phyloP scores from a whole-genome alignment of 768 basidiomycete species.

The Cyathus striatus region DNA sequence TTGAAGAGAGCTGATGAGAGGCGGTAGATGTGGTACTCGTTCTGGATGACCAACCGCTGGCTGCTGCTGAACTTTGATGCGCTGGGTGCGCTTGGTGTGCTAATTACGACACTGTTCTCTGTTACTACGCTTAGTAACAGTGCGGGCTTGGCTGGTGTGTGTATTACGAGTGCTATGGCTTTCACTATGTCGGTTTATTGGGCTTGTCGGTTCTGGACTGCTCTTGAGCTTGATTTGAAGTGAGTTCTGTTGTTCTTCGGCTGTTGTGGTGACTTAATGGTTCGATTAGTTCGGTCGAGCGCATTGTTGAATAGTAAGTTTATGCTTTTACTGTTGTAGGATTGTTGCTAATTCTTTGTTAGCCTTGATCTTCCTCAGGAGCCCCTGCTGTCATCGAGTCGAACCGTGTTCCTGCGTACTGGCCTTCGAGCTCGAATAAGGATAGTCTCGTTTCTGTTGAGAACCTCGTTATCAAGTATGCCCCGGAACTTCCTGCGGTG shows the following conservation, averaged over 20 bases:
- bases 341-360: not conserved
- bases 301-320: constrained; percentile 76
- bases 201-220: constrained; percentile 51
- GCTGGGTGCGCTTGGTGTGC: constrained; percentile 67
- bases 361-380: constrained; percentile 81
- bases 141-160: constrained; percentile 63
- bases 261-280: no score
- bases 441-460: constrained; percentile 63
- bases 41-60: constrained; percentile 92
- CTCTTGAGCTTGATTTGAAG: constrained; percentile 74
- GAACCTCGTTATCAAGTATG: constrained; percentile 76
- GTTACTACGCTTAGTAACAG: constrained; percentile 50
- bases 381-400: constrained; percentile 70
- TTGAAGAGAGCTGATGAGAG: not conserved
- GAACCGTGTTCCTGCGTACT: constrained; percentile 81
- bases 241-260: constrained; percentile 28
- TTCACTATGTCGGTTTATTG: constrained; percentile 48
- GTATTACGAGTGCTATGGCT: constrained; percentile 68
- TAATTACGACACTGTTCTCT: constrained; percentile 74
- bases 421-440: constrained; percentile 73
- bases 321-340: not conserved
- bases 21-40: constrained; percentile 72
- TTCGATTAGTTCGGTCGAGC: constrained; percentile 71
- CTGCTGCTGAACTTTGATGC: constrained; percentile 78
- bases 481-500: constrained; percentile 79